Base-by-base conservation (phyloP, 768 basidiomycete genomes). In the Wakefieldia striispora region DNA sequence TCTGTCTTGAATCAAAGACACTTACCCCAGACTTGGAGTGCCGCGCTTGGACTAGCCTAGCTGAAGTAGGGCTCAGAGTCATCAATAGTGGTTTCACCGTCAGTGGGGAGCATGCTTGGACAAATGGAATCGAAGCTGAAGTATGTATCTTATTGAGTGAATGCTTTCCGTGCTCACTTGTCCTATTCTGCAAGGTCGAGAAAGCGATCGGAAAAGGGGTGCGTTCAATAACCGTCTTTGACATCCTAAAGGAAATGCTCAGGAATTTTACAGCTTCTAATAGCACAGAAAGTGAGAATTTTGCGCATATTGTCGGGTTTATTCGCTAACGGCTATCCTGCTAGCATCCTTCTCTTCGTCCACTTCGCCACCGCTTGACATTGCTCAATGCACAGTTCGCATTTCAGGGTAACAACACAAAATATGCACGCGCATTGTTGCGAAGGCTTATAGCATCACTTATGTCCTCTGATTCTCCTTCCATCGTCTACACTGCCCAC, bases 121-220 rank as follows among this genome's bases (percentile, higher is more conserved):
- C 77, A n/a, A 56, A 56, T n/a, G 79, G 73, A 24, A 67, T 84
- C 8, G 80, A 79, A 54, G 62, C 45, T 0, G 86, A 88, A 62
- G 83, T 86, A 19, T 50, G 71, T 51, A 0, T 0, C 8, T 11
- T 23, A 3, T 49, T 13, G 3, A 19, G n/a, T 10, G 9, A 17
- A 9, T 24, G 4, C 12, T 12, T 20, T 24, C 6, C 19, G 5
- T 37, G 6, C 42, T 58, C 38, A 55, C 20, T 3, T 7, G 10
- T 2, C 42, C 8, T 23, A 12, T 13, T 43, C 23, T 24, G 10
- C 41, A 44, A 80, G 79, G 72, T 79, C 3, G 86, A 88, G 59
- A 80, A 75, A 48, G 82, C 86, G 11, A 71, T 87, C 14, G 80
- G 79, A 14, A 86, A 84, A 69, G 87, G 83, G 48, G 86, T 89